Percentiles rank a stretch among this genome's conserved stretches.
Evolutionary conservation across 371 early-diverging fungal genomes (phyloP).

Genomic region (Capniomyces stellatus): DNA sequence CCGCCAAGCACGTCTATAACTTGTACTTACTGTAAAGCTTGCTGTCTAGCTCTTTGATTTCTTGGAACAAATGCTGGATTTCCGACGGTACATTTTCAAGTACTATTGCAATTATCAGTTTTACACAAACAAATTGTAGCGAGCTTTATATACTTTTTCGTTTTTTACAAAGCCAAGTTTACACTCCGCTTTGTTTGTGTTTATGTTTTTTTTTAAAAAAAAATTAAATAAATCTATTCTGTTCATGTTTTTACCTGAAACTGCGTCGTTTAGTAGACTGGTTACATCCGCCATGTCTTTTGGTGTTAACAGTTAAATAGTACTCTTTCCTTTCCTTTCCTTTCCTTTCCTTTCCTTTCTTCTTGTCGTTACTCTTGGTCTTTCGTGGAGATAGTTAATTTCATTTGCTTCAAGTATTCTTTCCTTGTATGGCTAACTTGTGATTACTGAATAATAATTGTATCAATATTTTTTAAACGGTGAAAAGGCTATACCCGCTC

Average conservation of each 20-base stretch:
- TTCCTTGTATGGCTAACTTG: too few relatives aligned
- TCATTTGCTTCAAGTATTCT: too few relatives aligned
- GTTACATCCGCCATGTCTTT: background rate
- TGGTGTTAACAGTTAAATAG: background rate
- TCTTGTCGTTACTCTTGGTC: too few relatives aligned
- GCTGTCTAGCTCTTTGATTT: conserved; percentile 27
- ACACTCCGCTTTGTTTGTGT: background rate
- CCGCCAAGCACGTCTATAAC: too few relatives aligned
- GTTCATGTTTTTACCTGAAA: background rate
- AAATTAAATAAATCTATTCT: background rate
- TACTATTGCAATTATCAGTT: background rate
- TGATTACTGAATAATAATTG: too few relatives aligned
- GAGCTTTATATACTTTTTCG: background rate
- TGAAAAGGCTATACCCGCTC: too few relatives aligned
- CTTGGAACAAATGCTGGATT: conserved; percentile 27
- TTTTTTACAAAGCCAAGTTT: background rate
- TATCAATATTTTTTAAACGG: too few relatives aligned
- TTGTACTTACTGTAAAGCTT: conserved; percentile 21
- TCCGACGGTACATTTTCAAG: conserved; percentile 33
- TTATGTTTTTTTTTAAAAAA: background rate
- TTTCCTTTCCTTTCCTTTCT: too few relatives aligned
- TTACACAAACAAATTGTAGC: background rate
- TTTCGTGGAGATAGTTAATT: too few relatives aligned
- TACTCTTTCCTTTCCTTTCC: background rate
- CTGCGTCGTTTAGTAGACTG: conserved; percentile 1